Evolutionary conservation across 2,329 filamentous ascomycete genomes (phyloP), one percentile per base, ranked within the genome.

Genomic region (Mycosphaerelloides madeirae): DNA sequence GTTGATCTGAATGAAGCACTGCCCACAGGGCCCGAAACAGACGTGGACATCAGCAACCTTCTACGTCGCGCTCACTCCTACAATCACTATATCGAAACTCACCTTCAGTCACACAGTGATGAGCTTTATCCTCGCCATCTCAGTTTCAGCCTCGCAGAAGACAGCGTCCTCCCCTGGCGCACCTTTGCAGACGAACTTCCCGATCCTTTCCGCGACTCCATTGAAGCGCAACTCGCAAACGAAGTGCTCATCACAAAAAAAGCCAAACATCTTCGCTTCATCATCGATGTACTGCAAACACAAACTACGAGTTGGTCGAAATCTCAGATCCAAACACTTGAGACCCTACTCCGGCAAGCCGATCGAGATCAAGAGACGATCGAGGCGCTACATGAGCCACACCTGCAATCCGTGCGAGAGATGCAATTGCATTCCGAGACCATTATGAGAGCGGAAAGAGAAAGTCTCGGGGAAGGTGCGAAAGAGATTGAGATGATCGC

Each of bases 401-500:
- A 84, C 15, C 72, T 80, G n/a, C 81, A 87, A 33, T 78, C 79
- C 13, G 87, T 86, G 55, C 79, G 85, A 52, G 74, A 75, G 13
- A 73, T 89, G 13, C 79, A 82, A 49, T 76, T 84, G 44, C 76
- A 77, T 46, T 83, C 83, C 1, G 78, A 83, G 28, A 83, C 86
- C 46, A 69, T 88, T 13, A 68, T 95, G 8, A 74, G 76, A 0
- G 79, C 83, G 37, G 85, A 94, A 66, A 79, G 83, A 31, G 74
- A 76, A 16, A 75, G 78, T 41, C 71, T 95, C 29, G 79, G 77
- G 3, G 87, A 93, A 60, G 77, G 77, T 13, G 73, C 89, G 49
- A 84, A 84, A 63, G 86, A 93, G 52, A 75, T 96, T 12, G 89
- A 95, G 63, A 78, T 84, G 16, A 72, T 94, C 31, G 81, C 84